Base-by-base conservation (phyloP, 257 asterid genomes). In the Capsicum baccatum region DNA sequence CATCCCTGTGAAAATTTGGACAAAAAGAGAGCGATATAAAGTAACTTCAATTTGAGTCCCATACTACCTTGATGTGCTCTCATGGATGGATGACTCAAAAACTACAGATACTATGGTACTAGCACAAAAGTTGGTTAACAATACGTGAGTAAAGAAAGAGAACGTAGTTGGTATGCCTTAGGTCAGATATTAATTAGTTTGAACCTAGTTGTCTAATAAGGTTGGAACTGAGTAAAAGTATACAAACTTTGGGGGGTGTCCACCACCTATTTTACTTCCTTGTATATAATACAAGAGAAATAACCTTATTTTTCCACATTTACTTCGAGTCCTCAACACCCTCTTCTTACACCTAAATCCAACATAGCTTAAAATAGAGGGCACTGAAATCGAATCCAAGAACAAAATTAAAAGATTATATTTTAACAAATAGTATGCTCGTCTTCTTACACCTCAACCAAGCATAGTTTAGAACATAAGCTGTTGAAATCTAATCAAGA, bases 1-100 rank as follows among this genome's bases (percentile, higher is more conserved):
- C 11, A 26, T 71, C 79, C 79, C 12, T 44, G 17, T 71, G 79
- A 71, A 69, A 42, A 71, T 71, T 71, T 71, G 39, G 12, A 33
- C 19, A 66, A 26, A 3, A 33, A 9, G 12, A 70, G 19, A 8
- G 48, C 44, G 47, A 17, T 44, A 42, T 42, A 11, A 47, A 44
- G 57, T 48, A 71, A 71, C 57, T n/a, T 47, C 17, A 44, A 6
- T 3, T n/a, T 44, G 57, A 44, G 55, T 5, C 57, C 57, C 54
- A n/a, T 71, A 9, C 17, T 44, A 17, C 47, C 79, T 11, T n/a
- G 15, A 71, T 71, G 70, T 71, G 52, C 79, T 71, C 8, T 44
- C 37, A 71, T 44, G 79, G 57, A 44, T 44, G 57, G 57, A 71
- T 44, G 79, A 71, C 55, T 44, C 57, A n/a, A 70, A 42, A 44